Evolutionary conservation across 768 basidiomycete species (phyloP).

Genomic region (Suillus subaureus): DNA sequence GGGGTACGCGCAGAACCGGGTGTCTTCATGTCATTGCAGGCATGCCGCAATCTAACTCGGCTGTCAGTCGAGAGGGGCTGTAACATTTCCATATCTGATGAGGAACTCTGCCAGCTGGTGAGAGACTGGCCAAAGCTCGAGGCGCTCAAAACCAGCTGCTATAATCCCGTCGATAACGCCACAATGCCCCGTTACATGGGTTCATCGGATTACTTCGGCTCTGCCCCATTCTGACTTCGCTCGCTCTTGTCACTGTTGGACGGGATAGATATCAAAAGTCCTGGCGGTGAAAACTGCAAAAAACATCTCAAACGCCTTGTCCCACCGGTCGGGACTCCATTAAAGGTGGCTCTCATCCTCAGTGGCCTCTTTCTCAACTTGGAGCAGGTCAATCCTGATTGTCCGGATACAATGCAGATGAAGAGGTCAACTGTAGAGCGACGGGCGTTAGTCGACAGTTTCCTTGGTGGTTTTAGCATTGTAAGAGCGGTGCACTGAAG

Average conservation of each 20-base stretch:
- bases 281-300: not conserved
- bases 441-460: not conserved
- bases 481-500: not conserved
- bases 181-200: slow-evolving; percentile 22
- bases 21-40: not conserved
- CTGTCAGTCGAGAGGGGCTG: slow-evolving; percentile 22
- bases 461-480: not conserved
- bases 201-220: slow-evolving; percentile 16
- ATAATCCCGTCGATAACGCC: slow-evolving; percentile 12
- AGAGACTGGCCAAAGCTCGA: slow-evolving; percentile 25
- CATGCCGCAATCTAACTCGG: not conserved
- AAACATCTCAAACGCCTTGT: slow-evolving; percentile 9
- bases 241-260: slow-evolving; percentile 27
- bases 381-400: slow-evolving; percentile 21
- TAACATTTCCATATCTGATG: slow-evolving; percentile 20
- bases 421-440: not conserved
- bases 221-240: slow-evolving; percentile 17
- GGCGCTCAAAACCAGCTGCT: slow-evolving; percentile 22
- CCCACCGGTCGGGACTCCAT: slow-evolving; percentile 16
- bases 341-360: slow-evolving; percentile 14
- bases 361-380: slow-evolving; percentile 22
- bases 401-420: slow-evolving; percentile 19
- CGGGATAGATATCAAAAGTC: not conserved
- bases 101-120: slow-evolving; percentile 17
- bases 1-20: not conserved